phyloP scores from a whole-genome alignment of 2,329 filamentous ascomycete genomes.

The Exophiala calicioides region DNA sequence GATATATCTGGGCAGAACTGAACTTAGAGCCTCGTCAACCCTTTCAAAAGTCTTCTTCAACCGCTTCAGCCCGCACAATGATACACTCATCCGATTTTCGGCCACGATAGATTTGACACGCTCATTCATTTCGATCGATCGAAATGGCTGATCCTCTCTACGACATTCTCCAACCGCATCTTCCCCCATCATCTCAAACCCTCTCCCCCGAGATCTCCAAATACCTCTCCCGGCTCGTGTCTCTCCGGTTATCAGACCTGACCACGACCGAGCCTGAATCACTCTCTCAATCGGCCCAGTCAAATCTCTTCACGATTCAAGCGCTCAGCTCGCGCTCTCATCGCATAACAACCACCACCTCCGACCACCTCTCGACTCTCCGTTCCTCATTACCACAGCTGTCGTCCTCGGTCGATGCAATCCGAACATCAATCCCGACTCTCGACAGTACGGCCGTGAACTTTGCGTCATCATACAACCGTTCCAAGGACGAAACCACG shows the following conservation, averaged over 20 bases:
- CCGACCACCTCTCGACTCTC: slow-evolving; percentile 73
- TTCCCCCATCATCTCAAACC: slow-evolving; percentile 44
- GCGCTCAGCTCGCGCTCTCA: slow-evolving; percentile 86
- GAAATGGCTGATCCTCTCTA: slow-evolving; percentile 71
- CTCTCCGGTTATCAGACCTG: slow-evolving; percentile 72
- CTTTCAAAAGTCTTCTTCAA: too few relatives aligned
- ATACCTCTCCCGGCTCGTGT: slow-evolving; percentile 77
- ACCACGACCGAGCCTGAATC: slow-evolving; percentile 73
- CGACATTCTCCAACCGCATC: slow-evolving; percentile 68
- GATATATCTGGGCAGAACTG: too few relatives aligned
- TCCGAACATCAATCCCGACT: slow-evolving; percentile 72
- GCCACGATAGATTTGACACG: too few relatives aligned
- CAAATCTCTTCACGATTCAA: slow-evolving; percentile 79
- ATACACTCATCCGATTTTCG: too few relatives aligned
- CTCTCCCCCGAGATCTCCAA: slow-evolving; percentile 45
- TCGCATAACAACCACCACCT: slow-evolving; percentile 78
- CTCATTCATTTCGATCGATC: too few relatives aligned
- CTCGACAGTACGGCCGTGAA: slow-evolving; percentile 75
- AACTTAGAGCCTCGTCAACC: too few relatives aligned
- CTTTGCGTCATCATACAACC: slow-evolving; percentile 83
- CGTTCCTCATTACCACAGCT: slow-evolving; percentile 70
- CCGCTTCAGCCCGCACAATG: too few relatives aligned
- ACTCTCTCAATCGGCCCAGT: slow-evolving; percentile 78
- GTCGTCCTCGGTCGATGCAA: slow-evolving; percentile 62
- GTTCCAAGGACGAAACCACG: slow-evolving; percentile 49